phyloP scores from a whole-genome alignment of 169 alveolate species.

The Fabrea salina region DNA sequence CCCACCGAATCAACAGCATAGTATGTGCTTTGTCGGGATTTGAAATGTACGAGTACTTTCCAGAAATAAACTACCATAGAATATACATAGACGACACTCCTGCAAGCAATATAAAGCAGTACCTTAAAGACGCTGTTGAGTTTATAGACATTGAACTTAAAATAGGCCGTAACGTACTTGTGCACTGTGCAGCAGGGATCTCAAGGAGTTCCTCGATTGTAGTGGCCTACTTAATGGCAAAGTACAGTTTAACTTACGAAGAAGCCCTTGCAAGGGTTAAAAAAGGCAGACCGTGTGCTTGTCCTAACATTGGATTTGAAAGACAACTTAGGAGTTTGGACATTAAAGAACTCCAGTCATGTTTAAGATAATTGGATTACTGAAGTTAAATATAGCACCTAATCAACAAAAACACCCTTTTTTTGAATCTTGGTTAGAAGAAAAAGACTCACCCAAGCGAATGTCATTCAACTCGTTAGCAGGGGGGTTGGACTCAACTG shows the following conservation, averaged over 20 bases:
- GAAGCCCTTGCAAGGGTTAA: constrained; percentile 55
- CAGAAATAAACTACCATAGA: background rate
- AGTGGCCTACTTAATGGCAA: constrained; percentile 66
- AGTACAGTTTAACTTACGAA: constrained; percentile 32
- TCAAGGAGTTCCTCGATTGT: constrained; percentile 72
- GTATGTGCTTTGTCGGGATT: background rate
- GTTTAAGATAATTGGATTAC: background rate
- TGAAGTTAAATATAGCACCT: too few species aligned
- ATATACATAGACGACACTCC: background rate
- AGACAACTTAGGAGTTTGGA: constrained; percentile 39
- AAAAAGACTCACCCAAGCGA: too few species aligned
- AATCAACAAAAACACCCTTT: too few species aligned
- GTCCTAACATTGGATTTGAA: constrained; percentile 68
- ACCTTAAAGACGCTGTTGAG: constrained; percentile 26
- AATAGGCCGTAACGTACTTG: constrained; percentile 49
- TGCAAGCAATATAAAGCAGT: background rate
- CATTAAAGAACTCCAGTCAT: background rate
- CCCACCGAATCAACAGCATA: background rate
- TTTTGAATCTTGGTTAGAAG: too few species aligned
- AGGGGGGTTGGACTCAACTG: too few species aligned
- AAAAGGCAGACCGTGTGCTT: constrained; percentile 34
- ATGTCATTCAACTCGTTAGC: too few species aligned
- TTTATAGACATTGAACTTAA: constrained; percentile 46
- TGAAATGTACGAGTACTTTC: background rate
- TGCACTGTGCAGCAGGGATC: constrained; percentile 77